A percentile compares a stretch with the other conserved stretches of the same genome.
These are phyloP conservation scores for Blastobotrys attinorum DNA, from an alignment of 805 yeast genomes.

Conservation along the genomic window DNA sequence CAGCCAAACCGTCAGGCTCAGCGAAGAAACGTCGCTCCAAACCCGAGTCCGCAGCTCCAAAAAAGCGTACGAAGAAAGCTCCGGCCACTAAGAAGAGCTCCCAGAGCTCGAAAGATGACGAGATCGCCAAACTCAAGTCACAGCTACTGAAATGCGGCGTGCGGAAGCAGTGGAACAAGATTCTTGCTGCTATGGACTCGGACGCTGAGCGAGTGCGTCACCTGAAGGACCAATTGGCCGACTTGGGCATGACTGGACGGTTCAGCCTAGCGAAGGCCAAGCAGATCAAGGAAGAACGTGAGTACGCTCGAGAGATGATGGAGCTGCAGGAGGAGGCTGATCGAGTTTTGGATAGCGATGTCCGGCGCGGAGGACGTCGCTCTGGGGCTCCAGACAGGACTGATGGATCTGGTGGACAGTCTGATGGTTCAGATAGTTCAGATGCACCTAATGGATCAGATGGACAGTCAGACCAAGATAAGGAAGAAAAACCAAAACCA, in stretches of 20 bases:
- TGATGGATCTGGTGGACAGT: conserved; percentile 4
- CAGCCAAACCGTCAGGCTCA: too few relatives aligned
- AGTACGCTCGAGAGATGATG: conserved; percentile 16
- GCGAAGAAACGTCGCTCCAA: neutral
- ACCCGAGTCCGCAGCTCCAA: neutral
- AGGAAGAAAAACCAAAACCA: too few relatives aligned
- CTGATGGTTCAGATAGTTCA: conserved; percentile 2
- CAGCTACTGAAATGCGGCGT: conserved; percentile 24
- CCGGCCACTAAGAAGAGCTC: neutral
- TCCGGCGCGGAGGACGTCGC: too few relatives aligned
- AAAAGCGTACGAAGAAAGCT: neutral
- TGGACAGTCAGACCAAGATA: too few relatives aligned
- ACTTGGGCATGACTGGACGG: conserved; percentile 23
- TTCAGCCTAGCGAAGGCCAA: conserved; percentile 23
- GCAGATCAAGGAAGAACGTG: conserved; percentile 20
- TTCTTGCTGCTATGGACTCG: conserved; percentile 15
- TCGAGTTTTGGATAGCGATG: neutral
- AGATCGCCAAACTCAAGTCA: conserved; percentile 21
- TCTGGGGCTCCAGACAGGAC: neutral
- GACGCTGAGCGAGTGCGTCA: conserved; percentile 16
- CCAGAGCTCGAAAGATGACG: conserved; percentile 9
- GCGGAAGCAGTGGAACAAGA: conserved; percentile 20
- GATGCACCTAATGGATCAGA: too few relatives aligned
- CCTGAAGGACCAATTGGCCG: conserved; percentile 15
- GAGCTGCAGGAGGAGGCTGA: conserved; percentile 19